Evolutionary conservation across 2,329 filamentous ascomycete species (phyloP).

Genomic region (Aschersonia sp.): DNA sequence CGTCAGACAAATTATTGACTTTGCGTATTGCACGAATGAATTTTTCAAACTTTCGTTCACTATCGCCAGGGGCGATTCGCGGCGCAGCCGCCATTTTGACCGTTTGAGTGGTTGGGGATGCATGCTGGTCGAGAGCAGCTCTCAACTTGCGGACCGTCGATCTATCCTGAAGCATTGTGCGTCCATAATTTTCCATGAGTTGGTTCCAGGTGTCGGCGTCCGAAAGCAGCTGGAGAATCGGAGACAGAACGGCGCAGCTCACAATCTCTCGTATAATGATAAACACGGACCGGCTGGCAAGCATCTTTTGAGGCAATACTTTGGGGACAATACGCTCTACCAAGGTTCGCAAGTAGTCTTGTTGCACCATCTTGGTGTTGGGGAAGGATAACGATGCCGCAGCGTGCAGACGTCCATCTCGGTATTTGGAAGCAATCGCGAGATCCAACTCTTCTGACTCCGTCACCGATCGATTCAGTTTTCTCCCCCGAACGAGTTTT

Average conservation of each 20-base stretch:
- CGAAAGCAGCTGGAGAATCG: conserved; percentile 63
- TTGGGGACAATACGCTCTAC: conserved; percentile 57
- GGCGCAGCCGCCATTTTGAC: conserved; percentile 58
- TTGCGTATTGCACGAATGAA: conserved; percentile 84
- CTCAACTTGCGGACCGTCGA: conserved; percentile 88
- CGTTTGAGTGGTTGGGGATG: conserved; percentile 59
- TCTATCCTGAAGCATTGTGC: conserved; percentile 80
- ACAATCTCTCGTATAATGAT: conserved; percentile 79
- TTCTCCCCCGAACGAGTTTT: conserved; percentile 68
- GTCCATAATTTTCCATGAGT: conserved; percentile 76
- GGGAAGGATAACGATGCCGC: conserved; percentile 73
- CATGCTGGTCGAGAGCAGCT: conserved; percentile 85
- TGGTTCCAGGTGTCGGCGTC: conserved; percentile 98
- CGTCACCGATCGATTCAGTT: conserved; percentile 78
- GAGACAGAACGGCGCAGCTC: conserved; percentile 79
- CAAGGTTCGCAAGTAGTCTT: conserved; percentile 74
- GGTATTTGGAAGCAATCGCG: conserved; percentile 90
- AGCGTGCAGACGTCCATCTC: conserved; percentile 73
- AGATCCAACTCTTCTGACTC: conserved; percentile 93
- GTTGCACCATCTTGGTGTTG: conserved; percentile 72
- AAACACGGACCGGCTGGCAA: conserved; percentile 67
- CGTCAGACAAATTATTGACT: conserved; percentile 83
- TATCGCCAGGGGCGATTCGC: conserved; percentile 66
- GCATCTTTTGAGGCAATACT: conserved; percentile 58
- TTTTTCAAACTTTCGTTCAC: conserved; percentile 83